Evolutionary conservation across 805 yeast genomes (phyloP), one percentile per base, ranked within the genome.

Genomic region (Ogataea methanolica): DNA sequence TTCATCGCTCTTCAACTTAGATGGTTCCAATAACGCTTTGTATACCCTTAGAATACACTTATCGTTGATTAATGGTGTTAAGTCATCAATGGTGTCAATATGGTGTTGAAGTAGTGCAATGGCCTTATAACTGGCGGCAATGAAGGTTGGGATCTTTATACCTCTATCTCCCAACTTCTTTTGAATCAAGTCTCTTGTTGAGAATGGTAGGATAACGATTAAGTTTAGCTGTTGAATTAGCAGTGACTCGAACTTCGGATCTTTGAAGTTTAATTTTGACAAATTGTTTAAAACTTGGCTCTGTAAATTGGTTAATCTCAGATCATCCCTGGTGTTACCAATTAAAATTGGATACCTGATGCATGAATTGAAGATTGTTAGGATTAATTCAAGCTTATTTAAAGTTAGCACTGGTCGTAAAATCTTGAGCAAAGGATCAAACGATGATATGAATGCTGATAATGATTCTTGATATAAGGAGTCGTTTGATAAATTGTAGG

Each of bases 321-420:
- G 58, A 37, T 71, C 68, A 60, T 89, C 96, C 4, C 68, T 61
- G 33, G 71, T 71, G 52, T 71, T 72, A 31, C 72, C 79, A 8
- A 89, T 85, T 35, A 88, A 69, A 12, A 85, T 73, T 1, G 95
- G 96, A 62, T 85, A 89, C 37, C 87, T 69, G 1, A 86, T 79
- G 48, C 89, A 80, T 15, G 81, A 72, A 56, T 79, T 79, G 58
- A 92, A 74, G 5, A 82, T 66, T n/a, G 68, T 68, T 35, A 88
- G 63, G n/a, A 85, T 70, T 21, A 63, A 68, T 39, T 71, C 76
- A n/a, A 80, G 69, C 64, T 61, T 72, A 21, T 47, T 65, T 26
- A 53, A 57, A 19, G 68, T 67, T 39, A 65, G 60, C 26, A 56
- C 63, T 2, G 63, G 66, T 39, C 53, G 52, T 23, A 54, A 69